Evolutionary conservation across 768 basidiomycete species (phyloP).

Genomic region (Boletus subparvulus): DNA sequence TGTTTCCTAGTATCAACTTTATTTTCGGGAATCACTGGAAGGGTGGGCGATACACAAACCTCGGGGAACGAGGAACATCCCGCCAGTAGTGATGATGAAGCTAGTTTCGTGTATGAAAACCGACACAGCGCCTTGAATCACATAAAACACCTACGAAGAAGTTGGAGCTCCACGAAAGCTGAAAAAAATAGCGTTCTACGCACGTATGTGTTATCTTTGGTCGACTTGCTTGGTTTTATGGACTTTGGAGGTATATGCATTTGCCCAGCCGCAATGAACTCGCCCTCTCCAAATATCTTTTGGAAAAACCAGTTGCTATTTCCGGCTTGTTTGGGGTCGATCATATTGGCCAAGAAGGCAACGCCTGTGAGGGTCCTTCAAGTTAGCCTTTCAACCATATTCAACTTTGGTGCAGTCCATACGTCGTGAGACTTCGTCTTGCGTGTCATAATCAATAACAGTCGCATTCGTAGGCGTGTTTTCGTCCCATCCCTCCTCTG

Average conservation of each 20-base stretch:
- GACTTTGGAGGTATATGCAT: slow-evolving; percentile 75
- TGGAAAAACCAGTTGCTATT: slow-evolving; percentile 81
- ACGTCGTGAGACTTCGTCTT: slow-evolving; percentile 70
- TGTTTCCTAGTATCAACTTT: slow-evolving; percentile 60
- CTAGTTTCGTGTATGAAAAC: slow-evolving; percentile 79
- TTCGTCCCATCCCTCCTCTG: slow-evolving; percentile 86
- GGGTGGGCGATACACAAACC: slow-evolving; percentile 46
- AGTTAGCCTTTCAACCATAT: background rate
- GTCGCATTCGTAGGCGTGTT: slow-evolving; percentile 63
- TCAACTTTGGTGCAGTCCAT: slow-evolving; percentile 34
- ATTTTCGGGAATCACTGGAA: background rate
- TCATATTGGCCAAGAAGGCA: slow-evolving; percentile 71
- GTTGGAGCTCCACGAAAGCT: background rate
- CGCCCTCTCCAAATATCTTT: slow-evolving; percentile 88
- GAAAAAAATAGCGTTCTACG: slow-evolving; percentile 29
- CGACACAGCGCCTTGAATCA: slow-evolving; percentile 86
- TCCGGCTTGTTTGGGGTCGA: slow-evolving; percentile 57
- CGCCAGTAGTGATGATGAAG: slow-evolving; percentile 77
- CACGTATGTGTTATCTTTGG: slow-evolving; percentile 94
- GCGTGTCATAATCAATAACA: slow-evolving; percentile 65
- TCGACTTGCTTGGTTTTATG: slow-evolving; percentile 83
- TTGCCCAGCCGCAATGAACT: slow-evolving; percentile 89
- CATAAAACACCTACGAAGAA: slow-evolving; percentile 61
- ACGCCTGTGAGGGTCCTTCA: slow-evolving; percentile 52
- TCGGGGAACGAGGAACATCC: slow-evolving; percentile 88